phyloP scores from a whole-genome alignment of 2,329 filamentous ascomycete genomes.

The Diaporthe velutina region DNA sequence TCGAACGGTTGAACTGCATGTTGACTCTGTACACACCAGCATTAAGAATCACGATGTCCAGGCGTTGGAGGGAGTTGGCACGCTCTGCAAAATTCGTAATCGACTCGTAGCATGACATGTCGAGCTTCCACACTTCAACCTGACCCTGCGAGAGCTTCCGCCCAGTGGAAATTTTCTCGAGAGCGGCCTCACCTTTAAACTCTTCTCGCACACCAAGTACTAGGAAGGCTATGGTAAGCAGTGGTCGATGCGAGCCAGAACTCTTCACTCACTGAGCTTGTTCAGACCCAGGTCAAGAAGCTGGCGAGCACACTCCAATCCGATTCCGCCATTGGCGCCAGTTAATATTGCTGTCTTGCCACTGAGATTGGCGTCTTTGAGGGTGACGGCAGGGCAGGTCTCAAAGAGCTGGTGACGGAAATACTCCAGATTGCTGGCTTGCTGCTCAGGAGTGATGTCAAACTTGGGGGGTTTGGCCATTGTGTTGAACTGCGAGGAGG shows the following conservation, averaged over 20 bases:
- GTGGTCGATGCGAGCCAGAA: not conserved
- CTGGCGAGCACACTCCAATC: constrained; percentile 52
- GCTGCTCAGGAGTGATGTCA: not conserved
- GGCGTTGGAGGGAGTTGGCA: not conserved
- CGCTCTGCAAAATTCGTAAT: constrained; percentile 3
- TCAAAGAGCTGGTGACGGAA: constrained; percentile 9
- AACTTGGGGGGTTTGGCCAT: not conserved
- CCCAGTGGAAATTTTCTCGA: constrained; percentile 36
- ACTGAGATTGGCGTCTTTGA: constrained; percentile 22
- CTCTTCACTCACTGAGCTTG: constrained; percentile 44
- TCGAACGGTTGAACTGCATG: not conserved
- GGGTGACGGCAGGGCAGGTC: constrained; percentile 9
- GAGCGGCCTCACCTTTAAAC: constrained; percentile 40
- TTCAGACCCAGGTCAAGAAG: constrained; percentile 49
- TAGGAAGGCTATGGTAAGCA: not conserved
- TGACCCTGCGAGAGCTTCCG: constrained; percentile 42
- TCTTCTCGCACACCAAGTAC: constrained; percentile 52
- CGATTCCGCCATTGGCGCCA: constrained; percentile 54
- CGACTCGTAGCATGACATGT: constrained; percentile 52
- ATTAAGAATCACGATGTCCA: constrained; percentile 23
- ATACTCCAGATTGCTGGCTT: not conserved
- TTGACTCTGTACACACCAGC: constrained; percentile 11
- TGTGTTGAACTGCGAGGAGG: not conserved
- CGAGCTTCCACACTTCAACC: constrained; percentile 55
- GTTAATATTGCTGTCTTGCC: constrained; percentile 54